A percentile compares a stretch with the other conserved stretches of the same genome.
These are phyloP conservation scores for Oryza coarctata DNA, from an alignment of 176 grass and related monocot genomes.

Conservation along the genomic window DNA sequence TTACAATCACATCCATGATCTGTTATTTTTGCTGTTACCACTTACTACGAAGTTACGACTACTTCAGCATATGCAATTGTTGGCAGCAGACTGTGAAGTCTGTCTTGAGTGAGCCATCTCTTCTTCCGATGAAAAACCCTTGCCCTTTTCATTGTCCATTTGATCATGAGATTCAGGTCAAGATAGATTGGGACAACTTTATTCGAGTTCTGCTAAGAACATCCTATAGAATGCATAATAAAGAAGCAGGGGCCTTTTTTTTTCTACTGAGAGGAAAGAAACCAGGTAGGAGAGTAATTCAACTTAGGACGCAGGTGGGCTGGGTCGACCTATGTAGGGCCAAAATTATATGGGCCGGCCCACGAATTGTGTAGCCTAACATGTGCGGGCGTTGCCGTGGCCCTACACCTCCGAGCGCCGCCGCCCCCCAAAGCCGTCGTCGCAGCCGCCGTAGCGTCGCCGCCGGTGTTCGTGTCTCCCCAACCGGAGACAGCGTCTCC, in stretches of 20 bases:
- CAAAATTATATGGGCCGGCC: too few species aligned
- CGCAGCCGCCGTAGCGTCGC: neutral
- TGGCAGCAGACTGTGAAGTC: neutral
- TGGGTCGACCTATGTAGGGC: too few species aligned
- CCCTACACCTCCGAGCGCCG: neutral
- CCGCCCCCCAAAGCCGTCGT: neutral
- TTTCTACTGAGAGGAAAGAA: neutral
- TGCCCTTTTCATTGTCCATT: neutral
- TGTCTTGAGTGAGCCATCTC: neutral
- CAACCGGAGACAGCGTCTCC: neutral
- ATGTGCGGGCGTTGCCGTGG: neutral
- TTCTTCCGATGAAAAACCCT: neutral
- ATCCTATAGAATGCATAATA: neutral
- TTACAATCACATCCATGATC: neutral
- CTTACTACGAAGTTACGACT: too few species aligned
- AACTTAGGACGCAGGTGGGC: too few species aligned
- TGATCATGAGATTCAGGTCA: neutral
- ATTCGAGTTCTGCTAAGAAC: neutral
- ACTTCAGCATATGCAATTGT: slow-evolving; percentile 8
- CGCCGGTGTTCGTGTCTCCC: neutral
- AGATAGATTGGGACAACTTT: neutral
- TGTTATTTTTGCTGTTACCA: neutral
- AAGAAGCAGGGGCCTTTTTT: neutral
- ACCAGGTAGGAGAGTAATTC: too few species aligned
- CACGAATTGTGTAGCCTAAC: neutral